Evolutionary conservation across 208 protist genomes (phyloP).

Genomic region (Leishmania major): DNA sequence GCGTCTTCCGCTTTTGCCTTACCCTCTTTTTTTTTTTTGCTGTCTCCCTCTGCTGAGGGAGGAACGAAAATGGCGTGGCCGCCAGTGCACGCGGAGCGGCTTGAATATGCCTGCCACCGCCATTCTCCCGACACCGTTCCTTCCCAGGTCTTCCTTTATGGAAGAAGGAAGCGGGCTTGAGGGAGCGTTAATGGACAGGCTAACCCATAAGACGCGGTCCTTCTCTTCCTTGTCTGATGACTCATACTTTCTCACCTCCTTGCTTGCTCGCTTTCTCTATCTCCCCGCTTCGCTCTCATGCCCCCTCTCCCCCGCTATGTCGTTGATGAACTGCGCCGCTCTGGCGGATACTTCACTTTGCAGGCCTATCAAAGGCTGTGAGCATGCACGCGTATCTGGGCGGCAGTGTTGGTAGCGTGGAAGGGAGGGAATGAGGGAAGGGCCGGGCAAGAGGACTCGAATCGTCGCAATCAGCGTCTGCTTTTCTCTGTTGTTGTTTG

Average conservation of each 20-base stretch:
- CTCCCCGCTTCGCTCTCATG: neutral
- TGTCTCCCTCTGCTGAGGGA: neutral
- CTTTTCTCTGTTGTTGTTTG: neutral
- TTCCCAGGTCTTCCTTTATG: neutral
- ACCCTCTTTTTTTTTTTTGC: neutral
- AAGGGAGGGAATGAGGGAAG: too few relatives aligned
- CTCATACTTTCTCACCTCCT: neutral
- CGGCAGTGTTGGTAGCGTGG: too few relatives aligned
- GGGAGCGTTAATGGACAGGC: neutral
- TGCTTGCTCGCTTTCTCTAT: neutral
- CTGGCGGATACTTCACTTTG: neutral
- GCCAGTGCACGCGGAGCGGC: neutral
- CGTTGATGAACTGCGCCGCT: neutral
- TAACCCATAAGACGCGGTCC: neutral
- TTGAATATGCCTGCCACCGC: neutral
- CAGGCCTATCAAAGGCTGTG: neutral
- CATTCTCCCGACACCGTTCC: neutral
- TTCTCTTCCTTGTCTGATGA: too few relatives aligned
- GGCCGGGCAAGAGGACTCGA: neutral
- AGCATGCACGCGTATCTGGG: neutral
- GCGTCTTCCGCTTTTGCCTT: neutral
- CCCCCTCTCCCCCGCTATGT: neutral
- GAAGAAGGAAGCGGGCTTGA: neutral
- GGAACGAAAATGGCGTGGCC: neutral
- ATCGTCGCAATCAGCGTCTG: neutral